Base-by-base conservation (phyloP, 176 grass and related monocot species). In the Calamus simplicifolius region DNA sequence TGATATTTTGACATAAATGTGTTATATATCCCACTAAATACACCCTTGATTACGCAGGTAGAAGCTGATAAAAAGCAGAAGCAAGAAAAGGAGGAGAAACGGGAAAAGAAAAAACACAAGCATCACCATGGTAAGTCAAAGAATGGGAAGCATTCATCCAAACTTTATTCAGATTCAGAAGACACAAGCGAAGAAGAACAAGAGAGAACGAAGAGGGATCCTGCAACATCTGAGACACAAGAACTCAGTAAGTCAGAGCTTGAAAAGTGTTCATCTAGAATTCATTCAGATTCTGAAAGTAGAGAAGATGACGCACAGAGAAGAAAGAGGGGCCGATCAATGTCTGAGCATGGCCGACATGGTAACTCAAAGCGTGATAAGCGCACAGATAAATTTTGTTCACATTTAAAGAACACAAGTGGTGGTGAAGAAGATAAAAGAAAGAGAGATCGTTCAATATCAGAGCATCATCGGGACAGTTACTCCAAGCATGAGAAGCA, bases 1-100 rank as follows among this genome's bases (percentile, higher is more conserved):
- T 13, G 8, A 43, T 43, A 10, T 43, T 43, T 43, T 0, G 10
- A 13, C 35, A 43, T 43, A 43, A 10, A 43, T 43, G 35, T 43
- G 35, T 43, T 8, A 12, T 13, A 10, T 35, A 43, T 43, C 8
- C 12, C 35, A 13, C 35, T 43, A 43, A 43, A 12, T 43, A 2
- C 35, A 43, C n/a, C 21, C 29, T 6, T 57, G 68, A 6, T 71
- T 73, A 51, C 63, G 31, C 72, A 97, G 93, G 76, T 82, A 53
- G 87, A 91, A 77, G 58, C 75, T 81, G 87, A 97, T 72, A 85
- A 88, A 70, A 82, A 68, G 18, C 52, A 91, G 50, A 90, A 97
- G 49, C 77, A 85, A 77, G 85, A 76, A 29, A 60, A 64, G 18
- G 63, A 73, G 19, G 59, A 48, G 12, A 87, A 82, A 64, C 69